Base-by-base conservation (phyloP, 2,329 filamentous ascomycete genomes). In the Sporothrix protearum region DNA sequence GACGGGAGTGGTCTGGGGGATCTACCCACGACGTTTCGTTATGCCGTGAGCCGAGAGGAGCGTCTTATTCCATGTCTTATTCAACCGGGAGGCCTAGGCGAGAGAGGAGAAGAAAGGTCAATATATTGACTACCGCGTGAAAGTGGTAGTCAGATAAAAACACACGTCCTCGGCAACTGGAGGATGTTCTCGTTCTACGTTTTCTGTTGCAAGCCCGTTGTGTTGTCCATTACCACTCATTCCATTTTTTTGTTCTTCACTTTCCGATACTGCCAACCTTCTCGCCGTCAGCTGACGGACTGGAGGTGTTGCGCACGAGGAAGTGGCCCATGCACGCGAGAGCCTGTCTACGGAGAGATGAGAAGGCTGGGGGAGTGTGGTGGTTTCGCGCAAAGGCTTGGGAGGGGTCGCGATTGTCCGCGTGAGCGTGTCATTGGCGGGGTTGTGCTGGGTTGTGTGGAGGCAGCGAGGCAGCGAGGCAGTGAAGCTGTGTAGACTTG, bases 391-490 rank as follows among this genome's bases (percentile, higher is more conserved):
- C 1, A 28, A 8, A 53, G 22, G 3, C 19, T 3, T 36, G 33
- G 55, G 16, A 61, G 19, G 25, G 61, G 39, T 10, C 25, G 22
- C 22, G 36, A 64, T 64, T 64, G 61, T 28, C 36, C 61, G 25
- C 36, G 39, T 64, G 61, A 47, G 61, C 12, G 53, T 28, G 57
- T 63, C 57, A 63, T 63, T 25, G 36, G 57, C 57, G 57, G 57
- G 57, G 57, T 42, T 47, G 42, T 19, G 42, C 19, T 19, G 12
- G 9, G 6, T n/a, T 28, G 19, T 53, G 19, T 14, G 25, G 33
- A 36, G n/a, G n/a, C n/a, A n/a, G n/a, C n/a, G n/a, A n/a, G 2
- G 19, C 42, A 47, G 42, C 33, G 33, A 59, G 55, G 28, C 28
- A 33, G 30, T 30, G 55, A n/a, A 30, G 55, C 14, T 36, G 28